Evolutionary conservation across 176 grass and related monocot species (phyloP).

Genomic region (Carex myosuroides): DNA sequence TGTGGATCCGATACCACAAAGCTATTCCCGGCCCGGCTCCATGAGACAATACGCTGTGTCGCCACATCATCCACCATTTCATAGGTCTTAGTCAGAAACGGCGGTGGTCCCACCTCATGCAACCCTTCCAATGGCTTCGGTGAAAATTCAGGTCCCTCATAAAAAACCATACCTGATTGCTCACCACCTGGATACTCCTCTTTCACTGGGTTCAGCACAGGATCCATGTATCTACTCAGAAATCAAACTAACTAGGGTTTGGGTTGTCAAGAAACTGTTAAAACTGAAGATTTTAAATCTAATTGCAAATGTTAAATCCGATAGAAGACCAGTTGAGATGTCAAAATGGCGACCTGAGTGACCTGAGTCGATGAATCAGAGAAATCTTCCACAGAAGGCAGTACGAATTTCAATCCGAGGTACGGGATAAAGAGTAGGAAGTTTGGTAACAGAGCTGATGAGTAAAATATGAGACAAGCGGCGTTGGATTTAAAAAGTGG

Average conservation of each 20-base stretch:
- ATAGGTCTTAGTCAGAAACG: slow-evolving; percentile 86
- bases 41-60: slow-evolving; percentile 55
- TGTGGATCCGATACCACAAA: slow-evolving; percentile 93
- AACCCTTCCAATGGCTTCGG: slow-evolving; percentile 74
- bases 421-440: neutral
- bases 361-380: neutral
- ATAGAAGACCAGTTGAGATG: neutral
- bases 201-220: slow-evolving; percentile 49
- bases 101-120: slow-evolving; percentile 70
- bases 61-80: slow-evolving; percentile 62
- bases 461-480: neutral
- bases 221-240: slow-evolving; percentile 33
- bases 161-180: neutral
- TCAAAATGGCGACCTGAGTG: neutral
- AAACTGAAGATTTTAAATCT: neutral
- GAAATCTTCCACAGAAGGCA: neutral
- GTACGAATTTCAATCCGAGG: neutral
- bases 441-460: neutral
- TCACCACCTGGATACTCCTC: slow-evolving; percentile 33
- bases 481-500: neutral
- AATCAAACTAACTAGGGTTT: neutral
- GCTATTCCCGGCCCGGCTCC: slow-evolving; percentile 63
- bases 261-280: neutral
- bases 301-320: neutral
- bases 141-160: slow-evolving; percentile 20